These are phyloP conservation scores for Forsythia viridissima DNA, from an alignment of 257 asterid species.

Conservation along the genomic window DNA sequence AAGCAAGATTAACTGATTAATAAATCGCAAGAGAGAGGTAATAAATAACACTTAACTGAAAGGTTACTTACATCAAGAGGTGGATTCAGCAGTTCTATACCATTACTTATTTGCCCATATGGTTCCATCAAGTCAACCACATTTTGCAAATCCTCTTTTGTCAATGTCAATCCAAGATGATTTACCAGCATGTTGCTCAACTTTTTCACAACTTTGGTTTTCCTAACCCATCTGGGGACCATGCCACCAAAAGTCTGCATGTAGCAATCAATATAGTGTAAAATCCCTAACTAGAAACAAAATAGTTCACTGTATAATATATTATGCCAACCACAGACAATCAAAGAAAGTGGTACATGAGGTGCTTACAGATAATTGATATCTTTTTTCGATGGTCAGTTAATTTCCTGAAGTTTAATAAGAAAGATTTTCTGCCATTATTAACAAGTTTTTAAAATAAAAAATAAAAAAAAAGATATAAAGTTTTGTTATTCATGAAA, in stretches of 20 bases:
- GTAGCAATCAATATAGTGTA: constrained; percentile 22
- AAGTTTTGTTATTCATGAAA: not conserved
- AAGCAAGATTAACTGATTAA: not conserved
- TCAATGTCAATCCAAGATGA: constrained; percentile 88
- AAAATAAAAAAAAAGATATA: not conserved
- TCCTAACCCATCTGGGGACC: constrained; percentile 81
- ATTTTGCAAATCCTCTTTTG: constrained; percentile 78
- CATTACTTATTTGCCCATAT: constrained; percentile 82
- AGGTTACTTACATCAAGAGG: constrained; percentile 71
- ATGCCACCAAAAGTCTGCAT: constrained; percentile 72
- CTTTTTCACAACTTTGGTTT: constrained; percentile 51
- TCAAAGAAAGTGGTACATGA: not conserved
- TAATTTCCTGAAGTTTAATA: not conserved
- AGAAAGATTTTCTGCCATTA: not conserved
- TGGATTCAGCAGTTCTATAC: constrained; percentile 79
- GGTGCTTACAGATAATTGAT: not conserved
- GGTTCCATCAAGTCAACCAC: constrained; percentile 98
- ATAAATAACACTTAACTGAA: not conserved
- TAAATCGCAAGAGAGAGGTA: not conserved
- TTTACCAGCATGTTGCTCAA: constrained; percentile 72
- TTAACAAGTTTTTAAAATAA: not conserved
- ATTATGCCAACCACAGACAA: constrained; percentile 7
- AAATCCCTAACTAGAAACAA: constrained; percentile 19
- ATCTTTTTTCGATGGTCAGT: not conserved
- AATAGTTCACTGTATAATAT: not conserved